Conservation (phyloP, 495 filamentous ascomycete species). For the Aeminium ludgeri region DNA sequence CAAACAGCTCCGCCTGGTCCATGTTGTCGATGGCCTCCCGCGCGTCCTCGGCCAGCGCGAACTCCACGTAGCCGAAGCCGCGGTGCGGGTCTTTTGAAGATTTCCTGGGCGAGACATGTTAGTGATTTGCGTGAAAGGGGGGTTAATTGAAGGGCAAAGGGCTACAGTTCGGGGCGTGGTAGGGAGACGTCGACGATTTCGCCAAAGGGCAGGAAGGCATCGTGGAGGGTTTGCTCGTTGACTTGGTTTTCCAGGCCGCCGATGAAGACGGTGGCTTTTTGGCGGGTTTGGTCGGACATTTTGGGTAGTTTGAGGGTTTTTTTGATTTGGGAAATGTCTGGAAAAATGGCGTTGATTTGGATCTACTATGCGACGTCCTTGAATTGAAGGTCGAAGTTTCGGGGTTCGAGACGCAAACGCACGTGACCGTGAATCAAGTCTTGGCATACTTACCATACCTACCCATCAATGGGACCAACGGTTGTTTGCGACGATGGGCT, state of each 20-base stretch:
- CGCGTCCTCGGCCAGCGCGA: slow-evolving; percentile 68
- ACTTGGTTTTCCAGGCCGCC: slow-evolving; percentile 74
- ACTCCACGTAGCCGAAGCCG: slow-evolving; percentile 95
- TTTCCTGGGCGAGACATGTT: slow-evolving; percentile 20
- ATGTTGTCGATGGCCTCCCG: slow-evolving; percentile 97
- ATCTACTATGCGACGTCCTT: too few species aligned
- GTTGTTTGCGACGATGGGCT: too few species aligned
- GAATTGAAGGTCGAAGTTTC: too few species aligned
- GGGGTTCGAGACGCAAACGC: too few species aligned
- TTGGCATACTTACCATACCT: too few species aligned
- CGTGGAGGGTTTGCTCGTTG: slow-evolving; percentile 54
- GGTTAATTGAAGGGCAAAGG: too few species aligned
- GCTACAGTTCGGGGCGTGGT: slow-evolving; percentile 61
- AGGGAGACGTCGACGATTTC: slow-evolving; percentile 80
- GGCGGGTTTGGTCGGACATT: slow-evolving; percentile 67
- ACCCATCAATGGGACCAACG: too few species aligned
- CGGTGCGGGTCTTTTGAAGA: slow-evolving; percentile 55
- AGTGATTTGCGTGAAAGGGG: background rate
- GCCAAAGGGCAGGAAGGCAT: slow-evolving; percentile 91
- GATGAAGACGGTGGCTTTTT: slow-evolving; percentile 81
- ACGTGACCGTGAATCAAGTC: too few species aligned
- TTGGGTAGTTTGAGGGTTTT: too few species aligned
- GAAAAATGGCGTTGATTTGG: too few species aligned
- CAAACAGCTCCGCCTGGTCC: slow-evolving; percentile 94
- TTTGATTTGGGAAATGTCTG: too few species aligned